phyloP scores from a whole-genome alignment of 768 basidiomycete genomes.

The Collybia sordida region DNA sequence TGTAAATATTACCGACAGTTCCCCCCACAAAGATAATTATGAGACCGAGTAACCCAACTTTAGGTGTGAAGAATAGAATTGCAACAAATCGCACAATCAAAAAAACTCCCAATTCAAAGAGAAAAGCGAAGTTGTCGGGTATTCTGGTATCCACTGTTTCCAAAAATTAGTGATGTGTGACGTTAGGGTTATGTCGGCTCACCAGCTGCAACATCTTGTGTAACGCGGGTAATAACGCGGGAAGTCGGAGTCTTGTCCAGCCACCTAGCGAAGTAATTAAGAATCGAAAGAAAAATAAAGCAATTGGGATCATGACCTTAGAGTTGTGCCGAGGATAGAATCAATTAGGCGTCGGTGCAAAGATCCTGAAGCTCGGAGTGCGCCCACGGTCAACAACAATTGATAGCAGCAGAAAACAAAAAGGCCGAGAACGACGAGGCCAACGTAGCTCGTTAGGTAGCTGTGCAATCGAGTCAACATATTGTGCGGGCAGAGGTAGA shows the following conservation, averaged over 20 bases:
- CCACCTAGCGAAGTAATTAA: constrained; percentile 33
- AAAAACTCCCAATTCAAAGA: constrained; percentile 9
- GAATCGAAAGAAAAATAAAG: neutral
- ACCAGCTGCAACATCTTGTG: constrained; percentile 55
- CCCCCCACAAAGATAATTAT: constrained; percentile 31
- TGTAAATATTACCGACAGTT: constrained; percentile 39
- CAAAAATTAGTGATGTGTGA: neutral
- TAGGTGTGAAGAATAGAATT: constrained; percentile 10
- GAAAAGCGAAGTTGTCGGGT: constrained; percentile 17
- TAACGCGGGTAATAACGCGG: constrained; percentile 64
- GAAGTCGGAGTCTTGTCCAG: constrained; percentile 43
- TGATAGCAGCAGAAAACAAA: constrained; percentile 26
- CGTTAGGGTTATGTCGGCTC: constrained; percentile 1
- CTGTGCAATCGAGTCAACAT: constrained; percentile 23
- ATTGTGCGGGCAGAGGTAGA: no score
- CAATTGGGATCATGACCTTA: constrained; percentile 39
- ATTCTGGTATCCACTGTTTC: constrained; percentile 46
- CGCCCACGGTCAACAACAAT: constrained; percentile 41
- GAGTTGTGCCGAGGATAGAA: constrained; percentile 55
- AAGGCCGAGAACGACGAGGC: constrained; percentile 25
- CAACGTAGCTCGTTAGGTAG: constrained; percentile 42
- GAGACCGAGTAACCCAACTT: constrained; percentile 5
- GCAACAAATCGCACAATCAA: constrained; percentile 11
- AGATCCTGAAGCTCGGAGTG: constrained; percentile 48
- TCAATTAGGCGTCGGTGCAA: constrained; percentile 52